These are phyloP conservation scores for Saksenaea vasiformis DNA, from an alignment of 371 early-diverging fungal species.

Conservation along the genomic window DNA sequence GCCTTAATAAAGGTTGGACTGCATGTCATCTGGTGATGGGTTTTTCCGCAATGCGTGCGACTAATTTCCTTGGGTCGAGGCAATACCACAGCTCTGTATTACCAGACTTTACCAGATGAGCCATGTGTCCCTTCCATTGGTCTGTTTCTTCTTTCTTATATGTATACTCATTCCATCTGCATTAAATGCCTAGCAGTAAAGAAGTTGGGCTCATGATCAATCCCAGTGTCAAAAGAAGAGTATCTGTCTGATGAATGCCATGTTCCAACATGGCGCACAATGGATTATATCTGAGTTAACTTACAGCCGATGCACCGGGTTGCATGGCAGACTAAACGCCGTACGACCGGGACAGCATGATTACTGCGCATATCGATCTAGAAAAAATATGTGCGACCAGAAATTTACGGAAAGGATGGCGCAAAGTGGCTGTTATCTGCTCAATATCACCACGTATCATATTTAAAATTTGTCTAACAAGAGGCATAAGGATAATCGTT, in stretches of 20 bases:
- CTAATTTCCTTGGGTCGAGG: too few relatives aligned
- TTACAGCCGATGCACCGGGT: slow-evolving; percentile 49
- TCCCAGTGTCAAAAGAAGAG: slow-evolving; percentile 47
- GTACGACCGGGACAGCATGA: slow-evolving; percentile 41
- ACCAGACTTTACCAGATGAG: too few relatives aligned
- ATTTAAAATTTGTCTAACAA: slow-evolving; percentile 44
- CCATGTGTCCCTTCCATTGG: too few relatives aligned
- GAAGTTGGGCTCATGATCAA: slow-evolving; percentile 50
- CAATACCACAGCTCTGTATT: too few relatives aligned
- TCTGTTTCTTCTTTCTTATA: too few relatives aligned
- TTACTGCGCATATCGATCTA: slow-evolving; percentile 59
- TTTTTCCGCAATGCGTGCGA: too few relatives aligned
- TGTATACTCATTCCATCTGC: slow-evolving; percentile 62
- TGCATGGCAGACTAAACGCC: slow-evolving; percentile 47
- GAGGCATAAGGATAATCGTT: slow-evolving; percentile 30
- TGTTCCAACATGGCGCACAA: slow-evolving; percentile 60
- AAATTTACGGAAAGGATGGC: slow-evolving; percentile 60
- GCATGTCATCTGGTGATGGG: too few relatives aligned
- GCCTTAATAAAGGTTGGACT: too few relatives aligned
- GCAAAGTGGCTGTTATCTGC: slow-evolving; percentile 63
- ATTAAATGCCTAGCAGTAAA: slow-evolving; percentile 67
- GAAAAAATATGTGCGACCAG: slow-evolving; percentile 62
- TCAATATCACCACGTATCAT: slow-evolving; percentile 48
- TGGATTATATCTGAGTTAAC: slow-evolving; percentile 47
- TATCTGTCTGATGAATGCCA: slow-evolving; percentile 50